Base-by-base conservation (phyloP, 2,329 filamentous ascomycete genomes). In the Aspergillus novoparasiticus region DNA sequence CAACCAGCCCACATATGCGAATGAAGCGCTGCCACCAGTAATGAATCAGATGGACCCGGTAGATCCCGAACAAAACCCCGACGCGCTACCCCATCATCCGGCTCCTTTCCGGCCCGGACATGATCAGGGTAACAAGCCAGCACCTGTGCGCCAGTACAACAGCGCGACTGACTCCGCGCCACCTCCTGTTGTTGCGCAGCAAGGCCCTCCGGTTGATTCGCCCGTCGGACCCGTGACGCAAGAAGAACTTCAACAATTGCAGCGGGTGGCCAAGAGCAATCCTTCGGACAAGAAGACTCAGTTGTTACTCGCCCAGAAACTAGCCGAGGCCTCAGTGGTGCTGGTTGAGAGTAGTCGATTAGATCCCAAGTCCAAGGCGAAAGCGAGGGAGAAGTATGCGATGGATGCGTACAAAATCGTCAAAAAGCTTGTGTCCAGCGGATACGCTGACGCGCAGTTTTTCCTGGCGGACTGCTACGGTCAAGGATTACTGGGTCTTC, bases 401-500 rank as follows among this genome's bases (percentile, higher is more conserved):
- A 81, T 89, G 68, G 95, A 98, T 73, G 93, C 93, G 0, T 88
- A 95, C 75, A 98, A 97, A 78, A 88, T 94, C 28, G 82, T 98
- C 50, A 97, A 97, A 82, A 97, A 96, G 76, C 84, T 98, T 11
- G 88, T 89, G 9, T 86, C 85, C 57, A 83, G 83, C 14, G 89
- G 91, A 64, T 92, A 94, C 71, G 80, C 88, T 0, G 93, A 96
- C 10, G 94, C 94, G 34, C 96, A 97, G 88, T 99, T 99, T 79
- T 93, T 92, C 70, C 80, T 97, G 58, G 95, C 94, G 23, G 95
- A 98, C 76, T 93, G 91, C 73, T 89, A 95, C 69, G 94, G 95
- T 2, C 89, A 90, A 67, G 94, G 94, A 5, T 80, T 87, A 10
- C 86, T 98, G 26, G 93, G 94, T 6, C 81, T 92, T 14, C 89